A percentile compares a stretch with the other conserved stretches of the same genome.
These are phyloP conservation scores for Hypoxylon sp. DNA, from an alignment of 2,329 filamentous ascomycete genomes.

Conservation along the genomic window DNA sequence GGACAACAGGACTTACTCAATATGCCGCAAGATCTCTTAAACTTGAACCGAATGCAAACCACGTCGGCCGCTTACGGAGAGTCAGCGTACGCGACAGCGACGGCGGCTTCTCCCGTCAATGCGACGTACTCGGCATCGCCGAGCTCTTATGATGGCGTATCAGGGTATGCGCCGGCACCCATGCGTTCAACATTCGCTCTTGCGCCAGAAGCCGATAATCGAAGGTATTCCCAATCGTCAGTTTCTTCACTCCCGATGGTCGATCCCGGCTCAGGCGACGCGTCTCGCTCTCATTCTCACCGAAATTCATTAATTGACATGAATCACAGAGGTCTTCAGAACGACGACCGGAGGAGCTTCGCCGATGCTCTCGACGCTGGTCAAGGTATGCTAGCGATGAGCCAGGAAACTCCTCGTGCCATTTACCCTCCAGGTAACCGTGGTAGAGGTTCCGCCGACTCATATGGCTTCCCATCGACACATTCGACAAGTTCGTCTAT, in stretches of 20 bases:
- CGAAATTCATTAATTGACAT: slow-evolving; percentile 77
- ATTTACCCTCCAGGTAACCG: slow-evolving; percentile 81
- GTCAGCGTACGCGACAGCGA: slow-evolving; percentile 75
- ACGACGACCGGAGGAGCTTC: slow-evolving; percentile 78
- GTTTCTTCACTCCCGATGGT: slow-evolving; percentile 70
- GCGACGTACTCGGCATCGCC: slow-evolving; percentile 76
- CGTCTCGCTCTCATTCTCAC: slow-evolving; percentile 64
- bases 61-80: slow-evolving; percentile 79
- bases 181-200: slow-evolving; percentile 72
- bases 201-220: slow-evolving; percentile 68
- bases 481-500: slow-evolving; percentile 92
- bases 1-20: slow-evolving; percentile 77
- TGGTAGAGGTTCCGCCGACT: slow-evolving; percentile 81
- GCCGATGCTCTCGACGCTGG: slow-evolving; percentile 93
- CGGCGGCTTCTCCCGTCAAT: slow-evolving; percentile 76
- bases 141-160: slow-evolving; percentile 79
- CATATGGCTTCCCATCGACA: slow-evolving; percentile 90
- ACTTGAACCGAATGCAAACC: slow-evolving; percentile 74
- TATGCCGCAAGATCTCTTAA: slow-evolving; percentile 81
- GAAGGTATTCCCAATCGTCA: slow-evolving; percentile 90
- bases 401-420: slow-evolving; percentile 92
- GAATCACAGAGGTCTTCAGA: slow-evolving; percentile 68
- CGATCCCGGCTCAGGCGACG: slow-evolving; percentile 58
- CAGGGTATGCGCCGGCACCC: slow-evolving; percentile 77
- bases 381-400: slow-evolving; percentile 95